phyloP scores from a whole-genome alignment of 768 basidiomycete species.

The Pluteus cervinus region DNA sequence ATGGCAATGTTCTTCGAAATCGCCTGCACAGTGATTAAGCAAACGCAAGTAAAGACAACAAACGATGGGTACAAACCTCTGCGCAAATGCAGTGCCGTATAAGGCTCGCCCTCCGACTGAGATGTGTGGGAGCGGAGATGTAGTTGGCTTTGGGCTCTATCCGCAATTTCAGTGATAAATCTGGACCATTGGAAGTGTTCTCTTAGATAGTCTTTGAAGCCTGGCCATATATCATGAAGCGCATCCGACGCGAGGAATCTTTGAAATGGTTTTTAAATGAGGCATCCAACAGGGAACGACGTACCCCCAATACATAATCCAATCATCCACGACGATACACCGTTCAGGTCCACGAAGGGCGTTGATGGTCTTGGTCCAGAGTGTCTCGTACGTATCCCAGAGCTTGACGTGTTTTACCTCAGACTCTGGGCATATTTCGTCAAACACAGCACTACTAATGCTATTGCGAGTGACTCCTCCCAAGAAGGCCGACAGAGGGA shows the following conservation, averaged over 20 bases:
- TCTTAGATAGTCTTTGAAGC: slow-evolving; percentile 30
- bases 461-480: slow-evolving; percentile 30
- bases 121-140: slow-evolving; percentile 20
- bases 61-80: slow-evolving; percentile 21
- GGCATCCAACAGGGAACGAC: slow-evolving; percentile 5
- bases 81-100: slow-evolving; percentile 42
- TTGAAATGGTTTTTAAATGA: background rate
- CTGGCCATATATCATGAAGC: slow-evolving; percentile 33
- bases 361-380: slow-evolving; percentile 32
- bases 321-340: slow-evolving; percentile 39
- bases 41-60: background rate
- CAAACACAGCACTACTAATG: slow-evolving; percentile 28
- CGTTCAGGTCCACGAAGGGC: slow-evolving; percentile 26
- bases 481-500: slow-evolving; percentile 40
- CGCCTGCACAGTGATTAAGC: slow-evolving; percentile 18
- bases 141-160: slow-evolving; percentile 27
- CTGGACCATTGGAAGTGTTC: slow-evolving; percentile 37
- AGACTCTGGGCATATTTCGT: slow-evolving; percentile 33
- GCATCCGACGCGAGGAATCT: slow-evolving; percentile 36
- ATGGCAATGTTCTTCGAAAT: slow-evolving; percentile 38
- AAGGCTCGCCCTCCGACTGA: slow-evolving; percentile 25
- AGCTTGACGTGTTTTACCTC: slow-evolving; percentile 30
- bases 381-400: slow-evolving; percentile 14
- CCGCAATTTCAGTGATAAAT: slow-evolving; percentile 24
- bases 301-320: slow-evolving; percentile 38